These are phyloP conservation scores for Diplogelasinospora grovesii DNA, from an alignment of 495 filamentous ascomycete genomes.

Conservation along the genomic window DNA sequence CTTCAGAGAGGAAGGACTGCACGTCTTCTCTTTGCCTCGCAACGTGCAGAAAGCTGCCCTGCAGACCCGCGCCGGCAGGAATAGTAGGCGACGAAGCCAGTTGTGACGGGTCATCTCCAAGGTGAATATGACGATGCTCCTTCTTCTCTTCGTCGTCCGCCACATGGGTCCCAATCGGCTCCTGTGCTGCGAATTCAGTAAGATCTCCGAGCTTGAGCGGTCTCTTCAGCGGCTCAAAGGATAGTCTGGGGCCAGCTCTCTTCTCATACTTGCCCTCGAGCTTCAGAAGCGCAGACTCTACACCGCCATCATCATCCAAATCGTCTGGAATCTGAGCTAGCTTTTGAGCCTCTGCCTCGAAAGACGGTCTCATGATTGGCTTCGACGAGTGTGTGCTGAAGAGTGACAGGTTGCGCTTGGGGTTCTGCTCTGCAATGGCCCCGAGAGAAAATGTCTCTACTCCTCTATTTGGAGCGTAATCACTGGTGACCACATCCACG, in stretches of 20 bases:
- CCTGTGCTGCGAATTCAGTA: too few species aligned
- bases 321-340: slow-evolving; percentile 88
- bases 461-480: slow-evolving; percentile 29
- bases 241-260: slow-evolving; percentile 32
- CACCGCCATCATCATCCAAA: slow-evolving; percentile 72
- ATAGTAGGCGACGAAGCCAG: slow-evolving; percentile 18
- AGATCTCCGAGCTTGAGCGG: slow-evolving; percentile 10
- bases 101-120: slow-evolving; percentile 27
- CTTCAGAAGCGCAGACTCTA: slow-evolving; percentile 86
- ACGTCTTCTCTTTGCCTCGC: slow-evolving; percentile 21
- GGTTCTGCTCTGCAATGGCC: slow-evolving; percentile 45
- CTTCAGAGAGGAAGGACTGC: slow-evolving; percentile 43
- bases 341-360: slow-evolving; percentile 82
- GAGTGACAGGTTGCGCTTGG: slow-evolving; percentile 48
- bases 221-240: slow-evolving; percentile 30
- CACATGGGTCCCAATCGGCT: too few species aligned
- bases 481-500: slow-evolving; percentile 37
- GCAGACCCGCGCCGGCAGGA: slow-evolving; percentile 11
- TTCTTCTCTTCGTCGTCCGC: slow-evolving; percentile 35
- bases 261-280: slow-evolving; percentile 82
- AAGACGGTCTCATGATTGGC: slow-evolving; percentile 73
- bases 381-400: slow-evolving; percentile 71
- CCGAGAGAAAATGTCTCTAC: slow-evolving; percentile 55
- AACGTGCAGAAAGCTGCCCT: slow-evolving; percentile 18
- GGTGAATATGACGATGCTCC: slow-evolving; percentile 40